Evolutionary conservation across 176 grass and related monocot species (phyloP).

Genomic region (Luzula sylvatica): DNA sequence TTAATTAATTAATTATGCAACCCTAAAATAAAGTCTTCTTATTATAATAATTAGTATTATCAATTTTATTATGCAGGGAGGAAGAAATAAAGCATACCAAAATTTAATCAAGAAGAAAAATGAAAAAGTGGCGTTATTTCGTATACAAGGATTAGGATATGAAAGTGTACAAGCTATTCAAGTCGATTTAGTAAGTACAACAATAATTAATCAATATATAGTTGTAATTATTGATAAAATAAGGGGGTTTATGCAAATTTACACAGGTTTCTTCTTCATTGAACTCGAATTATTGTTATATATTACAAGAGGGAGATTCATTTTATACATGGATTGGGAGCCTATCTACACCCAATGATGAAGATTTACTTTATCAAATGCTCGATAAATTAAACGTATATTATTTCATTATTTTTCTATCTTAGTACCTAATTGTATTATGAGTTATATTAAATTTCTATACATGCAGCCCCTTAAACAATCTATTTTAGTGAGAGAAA

Average conservation of each 20-base stretch:
- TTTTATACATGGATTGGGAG: slow-evolving; percentile 56
- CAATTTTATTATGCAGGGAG: slow-evolving; percentile 33
- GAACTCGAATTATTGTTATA: slow-evolving; percentile 76
- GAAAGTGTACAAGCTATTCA: slow-evolving; percentile 71
- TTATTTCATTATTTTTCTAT: background rate
- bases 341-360: slow-evolving; percentile 45
- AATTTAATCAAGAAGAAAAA: slow-evolving; percentile 35
- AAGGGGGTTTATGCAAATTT: too few species aligned
- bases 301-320: slow-evolving; percentile 54
- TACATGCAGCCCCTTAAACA: slow-evolving; percentile 51
- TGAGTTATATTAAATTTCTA: background rate
- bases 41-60: slow-evolving; percentile 3
- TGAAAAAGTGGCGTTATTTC: slow-evolving; percentile 50
- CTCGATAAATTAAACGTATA: slow-evolving; percentile 58
- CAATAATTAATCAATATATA: slow-evolving; percentile 1
- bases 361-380: slow-evolving; percentile 51
- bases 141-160: slow-evolving; percentile 64
- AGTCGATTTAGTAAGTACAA: slow-evolving; percentile 64
- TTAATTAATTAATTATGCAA: slow-evolving; percentile 6
- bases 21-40: background rate
- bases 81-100: slow-evolving; percentile 58
- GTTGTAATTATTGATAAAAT: too few species aligned
- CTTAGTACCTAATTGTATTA: background rate
- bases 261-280: slow-evolving; percentile 48
- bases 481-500: slow-evolving; percentile 51